Evolutionary conservation across 345 rosid genomes (phyloP), one percentile per base, ranked within the genome.

Genomic region (Euphorbia lathyris): DNA sequence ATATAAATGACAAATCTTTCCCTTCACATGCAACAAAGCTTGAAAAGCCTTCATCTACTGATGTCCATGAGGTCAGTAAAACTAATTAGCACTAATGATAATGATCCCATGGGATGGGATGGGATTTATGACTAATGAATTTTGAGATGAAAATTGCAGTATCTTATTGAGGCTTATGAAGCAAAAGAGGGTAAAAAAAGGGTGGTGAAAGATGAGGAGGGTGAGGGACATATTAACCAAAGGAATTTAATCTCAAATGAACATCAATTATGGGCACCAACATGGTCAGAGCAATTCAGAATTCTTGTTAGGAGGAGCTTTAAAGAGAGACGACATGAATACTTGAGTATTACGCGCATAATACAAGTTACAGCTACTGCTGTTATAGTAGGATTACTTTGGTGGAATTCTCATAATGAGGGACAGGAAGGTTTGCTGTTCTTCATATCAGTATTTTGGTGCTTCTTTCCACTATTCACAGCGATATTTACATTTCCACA

Each of bases 391-490:
- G 76, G 72, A 22, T 53, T 63, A 34, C 83, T 80, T 58, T 76
- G 78, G 78, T 73, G 76, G 71, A 73, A 65, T 29, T 80, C 83
- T 9, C 71, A 66, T 70, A 67, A 59, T 63, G 68, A 71, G 52
- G 32, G 47, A 70, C 76, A 77, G 81, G 73, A 68, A 19, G 76
- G 82, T 36, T 57, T 81, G 66, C 14, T 81, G 14, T 78, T 78
- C 82, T 81, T 78, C 67, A 66, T 78, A 50, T 72, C 85, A 10
- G 80, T 78, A 4, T 81, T 81, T 20, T 81, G 80, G 85, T 73
- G 71, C 10, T 78, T 72, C 71, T 63, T 70, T 43, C 85, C 85
- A 23, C 32, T 78, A 50, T 75, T 78, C 25, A 67, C 77, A 27
- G 73, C 80, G 9, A 70, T 76, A 50, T 81, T 78, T 76, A 81